Base-by-base conservation (phyloP, 140 eudicot species). In the Stevia rebaudiana region DNA sequence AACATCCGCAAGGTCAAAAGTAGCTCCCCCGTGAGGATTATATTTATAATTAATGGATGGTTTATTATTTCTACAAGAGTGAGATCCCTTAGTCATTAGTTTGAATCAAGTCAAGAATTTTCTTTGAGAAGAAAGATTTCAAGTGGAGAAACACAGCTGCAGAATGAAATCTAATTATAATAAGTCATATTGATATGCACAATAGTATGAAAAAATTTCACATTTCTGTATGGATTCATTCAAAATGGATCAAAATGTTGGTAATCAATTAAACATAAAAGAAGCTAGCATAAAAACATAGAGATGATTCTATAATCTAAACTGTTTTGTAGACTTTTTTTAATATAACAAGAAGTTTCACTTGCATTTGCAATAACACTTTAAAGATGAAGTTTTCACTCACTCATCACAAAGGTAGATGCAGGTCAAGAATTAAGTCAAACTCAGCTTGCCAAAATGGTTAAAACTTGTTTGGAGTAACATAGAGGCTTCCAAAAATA, bases 31-130 rank as follows among this genome's bases (percentile, higher is more conserved):
- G 2, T 71, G 78, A 47, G 87, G 86, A 64, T 65, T 83, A 70
- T 63, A 63, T 69, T 73, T 79, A 68, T 77, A 76, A 73, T 76
- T 92, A 66, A 79, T 68, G 43, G 94, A 68, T 41, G 82, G 67
- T 63, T 88, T 83, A 16, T 65, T 74, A 54, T 63, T 71, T 71
- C 58, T 65, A 51, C 78, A 67, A 33, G 83, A 59, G 73, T 60
- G 65, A 65, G 75, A 61, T 47, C 63, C 57, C 79, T 73, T 67
- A 28, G 77, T 74, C 98, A 92, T 92, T 44, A 24, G 58, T 48
- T 48, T 52, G 30, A 51, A 25, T 9, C 24, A 49, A 42, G 10
- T 56, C 57, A 63, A 35, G 72, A 56, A 39, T 52, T 60, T n/a
- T 46, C 65, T 74, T 11, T 65, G 39, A 56, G 47, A 49, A 56